A percentile compares a stretch with the other conserved stretches of the same genome.
Conservation (phyloP, 768 basidiomycete genomes). For the Chalciporus piperatus region DNA sequence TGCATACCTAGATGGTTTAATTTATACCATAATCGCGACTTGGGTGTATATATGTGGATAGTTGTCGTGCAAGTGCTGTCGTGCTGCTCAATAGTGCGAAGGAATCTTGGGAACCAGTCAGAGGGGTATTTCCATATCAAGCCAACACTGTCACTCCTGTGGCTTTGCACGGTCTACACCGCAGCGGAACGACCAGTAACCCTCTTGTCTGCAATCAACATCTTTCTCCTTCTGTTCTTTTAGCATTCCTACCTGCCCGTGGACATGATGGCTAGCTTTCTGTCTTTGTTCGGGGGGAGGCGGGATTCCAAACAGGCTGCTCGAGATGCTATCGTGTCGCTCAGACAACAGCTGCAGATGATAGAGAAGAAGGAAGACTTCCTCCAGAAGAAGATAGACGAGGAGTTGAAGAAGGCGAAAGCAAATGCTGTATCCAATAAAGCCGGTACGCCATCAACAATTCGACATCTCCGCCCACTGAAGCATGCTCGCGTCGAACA, state of each 20-base stretch:
- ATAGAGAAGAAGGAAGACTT: slow-evolving; percentile 99
- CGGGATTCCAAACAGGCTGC: slow-evolving; percentile 82
- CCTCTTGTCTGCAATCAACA: slow-evolving; percentile 3
- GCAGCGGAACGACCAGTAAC: slow-evolving; percentile 9
- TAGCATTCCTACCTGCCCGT: slow-evolving; percentile 1
- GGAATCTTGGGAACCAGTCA: not conserved
- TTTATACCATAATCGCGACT: slow-evolving; percentile 29
- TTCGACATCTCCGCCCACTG: not conserved
- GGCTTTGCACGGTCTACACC: slow-evolving; percentile 2
- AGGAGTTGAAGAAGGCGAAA: slow-evolving; percentile 88
- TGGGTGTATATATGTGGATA: not conserved
- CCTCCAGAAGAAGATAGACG: slow-evolving; percentile 94
- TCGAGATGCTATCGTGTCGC: slow-evolving; percentile 87
- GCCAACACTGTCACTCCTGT: slow-evolving; percentile 16
- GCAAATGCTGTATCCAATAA: slow-evolving; percentile 94
- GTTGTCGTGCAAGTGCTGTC: too few relatives aligned
- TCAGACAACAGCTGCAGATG: slow-evolving; percentile 93
- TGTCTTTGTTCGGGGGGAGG: slow-evolving; percentile 87
- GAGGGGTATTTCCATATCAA: slow-evolving; percentile 27
- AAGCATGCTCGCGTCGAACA: slow-evolving; percentile 32
- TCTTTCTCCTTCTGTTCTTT: not conserved
- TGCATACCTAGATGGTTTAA: slow-evolving; percentile 26
- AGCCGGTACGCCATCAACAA: slow-evolving; percentile 55
- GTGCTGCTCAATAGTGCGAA: too few relatives aligned
- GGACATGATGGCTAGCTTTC: slow-evolving; percentile 70